Conservation (phyloP, 1,284 basidiomycete genomes). For the Thelephora terrestris region DNA sequence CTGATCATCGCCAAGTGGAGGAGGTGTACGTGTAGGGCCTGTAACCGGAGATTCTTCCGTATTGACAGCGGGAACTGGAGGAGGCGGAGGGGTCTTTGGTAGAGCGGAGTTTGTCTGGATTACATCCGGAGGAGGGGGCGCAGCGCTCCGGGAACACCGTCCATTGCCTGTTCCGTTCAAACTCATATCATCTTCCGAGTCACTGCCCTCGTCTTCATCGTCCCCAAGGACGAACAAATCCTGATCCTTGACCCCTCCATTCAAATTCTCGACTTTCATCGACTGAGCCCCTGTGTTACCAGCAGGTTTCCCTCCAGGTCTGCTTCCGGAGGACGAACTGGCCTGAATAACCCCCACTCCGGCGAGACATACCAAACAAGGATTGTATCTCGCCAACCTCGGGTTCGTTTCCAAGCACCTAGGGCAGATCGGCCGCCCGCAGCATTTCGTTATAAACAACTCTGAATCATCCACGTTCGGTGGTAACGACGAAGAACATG, state of each 20-base stretch:
- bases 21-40: constrained; percentile 1
- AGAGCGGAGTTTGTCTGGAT: neutral
- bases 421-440: constrained; percentile 48
- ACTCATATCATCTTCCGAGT: constrained; percentile 10
- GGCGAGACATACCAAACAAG: constrained; percentile 52
- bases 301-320: neutral
- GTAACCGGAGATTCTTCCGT: neutral
- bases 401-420: constrained; percentile 44
- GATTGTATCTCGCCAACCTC: constrained; percentile 49
- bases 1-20: too few relatives aligned
- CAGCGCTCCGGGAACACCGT: constrained; percentile 4
- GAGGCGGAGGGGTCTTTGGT: neutral
- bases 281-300: neutral
- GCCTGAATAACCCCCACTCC: constrained; percentile 38
- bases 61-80: neutral
- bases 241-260: constrained; percentile 44
- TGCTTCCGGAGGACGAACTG: constrained; percentile 11
- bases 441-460: constrained; percentile 45
- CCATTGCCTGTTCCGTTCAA: constrained; percentile 7
- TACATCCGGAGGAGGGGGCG: constrained; percentile 7
- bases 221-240: constrained; percentile 57
- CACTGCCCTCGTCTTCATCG: constrained; percentile 42
- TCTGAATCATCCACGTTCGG: constrained; percentile 15
- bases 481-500: constrained; percentile 53
- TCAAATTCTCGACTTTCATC: constrained; percentile 29